Conservation (phyloP, 2,329 filamentous ascomycete species). For the Botrytis pseudocinerea region DNA sequence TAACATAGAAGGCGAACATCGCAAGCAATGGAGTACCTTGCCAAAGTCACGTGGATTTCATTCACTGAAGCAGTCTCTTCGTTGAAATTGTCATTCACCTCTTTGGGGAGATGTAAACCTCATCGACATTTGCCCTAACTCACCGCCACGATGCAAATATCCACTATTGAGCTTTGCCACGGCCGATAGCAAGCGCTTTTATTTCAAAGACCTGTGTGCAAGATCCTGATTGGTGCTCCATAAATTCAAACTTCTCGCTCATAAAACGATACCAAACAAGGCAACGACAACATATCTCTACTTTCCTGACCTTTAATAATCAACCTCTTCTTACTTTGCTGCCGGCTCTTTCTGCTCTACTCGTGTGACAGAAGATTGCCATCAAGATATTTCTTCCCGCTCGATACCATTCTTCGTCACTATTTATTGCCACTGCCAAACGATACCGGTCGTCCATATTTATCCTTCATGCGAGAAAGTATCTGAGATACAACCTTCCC, state of each 20-base stretch:
- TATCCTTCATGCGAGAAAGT: not conserved
- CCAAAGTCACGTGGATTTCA: not conserved
- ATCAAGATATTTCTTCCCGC: not conserved
- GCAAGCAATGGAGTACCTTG: not conserved
- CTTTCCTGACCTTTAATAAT: not conserved
- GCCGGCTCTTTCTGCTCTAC: too few species aligned
- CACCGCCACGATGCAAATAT: not conserved
- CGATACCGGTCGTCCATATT: not conserved
- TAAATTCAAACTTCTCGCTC: not conserved
- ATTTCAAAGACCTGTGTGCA: not conserved
- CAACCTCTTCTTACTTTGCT: not conserved
- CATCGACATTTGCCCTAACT: not conserved
- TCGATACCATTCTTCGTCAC: not conserved
- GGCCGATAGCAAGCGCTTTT: not conserved
- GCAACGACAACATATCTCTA: not conserved
- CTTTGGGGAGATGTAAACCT: not conserved
- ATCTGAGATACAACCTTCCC: not conserved
- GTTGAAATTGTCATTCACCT: not conserved
- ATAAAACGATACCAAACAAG: not conserved
- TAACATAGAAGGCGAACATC: not conserved
- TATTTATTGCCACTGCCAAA: not conserved
- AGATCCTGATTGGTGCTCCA: not conserved
- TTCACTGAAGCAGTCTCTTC: not conserved
- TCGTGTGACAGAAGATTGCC: not conserved
- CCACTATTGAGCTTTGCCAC: not conserved